Conservation (phyloP, 2,329 filamentous ascomycete genomes). For the Periconia sp. region DNA sequence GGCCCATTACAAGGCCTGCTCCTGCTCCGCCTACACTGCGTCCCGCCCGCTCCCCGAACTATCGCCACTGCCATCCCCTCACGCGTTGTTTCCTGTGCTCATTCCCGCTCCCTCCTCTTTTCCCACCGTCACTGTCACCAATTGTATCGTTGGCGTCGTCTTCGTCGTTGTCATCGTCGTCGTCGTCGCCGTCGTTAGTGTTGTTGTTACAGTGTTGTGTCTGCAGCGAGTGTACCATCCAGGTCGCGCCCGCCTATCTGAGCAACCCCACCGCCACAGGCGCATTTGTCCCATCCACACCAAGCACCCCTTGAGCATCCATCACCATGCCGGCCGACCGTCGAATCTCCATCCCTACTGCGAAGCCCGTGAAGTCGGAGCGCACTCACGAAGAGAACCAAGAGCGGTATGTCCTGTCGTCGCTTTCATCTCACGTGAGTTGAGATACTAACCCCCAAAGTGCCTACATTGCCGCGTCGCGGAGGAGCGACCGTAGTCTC, state of each 20-base stretch:
- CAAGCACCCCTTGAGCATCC: slow-evolving; percentile 1
- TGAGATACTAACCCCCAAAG: slow-evolving; percentile 49
- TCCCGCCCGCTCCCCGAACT: slow-evolving; percentile 23
- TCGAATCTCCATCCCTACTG: slow-evolving; percentile 37
- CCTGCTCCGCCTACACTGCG: slow-evolving; percentile 26
- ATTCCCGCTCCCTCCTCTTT: slow-evolving; percentile 11
- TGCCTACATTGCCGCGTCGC: slow-evolving; percentile 90
- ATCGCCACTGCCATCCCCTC: slow-evolving; percentile 34
- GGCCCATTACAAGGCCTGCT: slow-evolving; percentile 30
- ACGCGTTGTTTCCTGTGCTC: slow-evolving; percentile 2
- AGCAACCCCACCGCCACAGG: slow-evolving; percentile 18
- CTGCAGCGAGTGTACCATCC: neutral
- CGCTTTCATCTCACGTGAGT: neutral
- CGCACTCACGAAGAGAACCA: slow-evolving; percentile 82
- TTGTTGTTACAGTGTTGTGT: no score
- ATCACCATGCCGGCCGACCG: slow-evolving; percentile 49
- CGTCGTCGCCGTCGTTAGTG: neutral
- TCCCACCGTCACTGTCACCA: slow-evolving; percentile 16
- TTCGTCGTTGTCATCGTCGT: slow-evolving; percentile 1
- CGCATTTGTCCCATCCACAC: slow-evolving; percentile 17
- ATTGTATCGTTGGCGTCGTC: slow-evolving; percentile 1
- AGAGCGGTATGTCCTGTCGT: slow-evolving; percentile 60
- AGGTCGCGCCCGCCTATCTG: slow-evolving; percentile 6
- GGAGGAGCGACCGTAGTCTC: slow-evolving; percentile 82
- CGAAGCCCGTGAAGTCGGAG: slow-evolving; percentile 66